phyloP scores from a whole-genome alignment of 177 flowering plant genomes.

The Vitis hybrid region DNA sequence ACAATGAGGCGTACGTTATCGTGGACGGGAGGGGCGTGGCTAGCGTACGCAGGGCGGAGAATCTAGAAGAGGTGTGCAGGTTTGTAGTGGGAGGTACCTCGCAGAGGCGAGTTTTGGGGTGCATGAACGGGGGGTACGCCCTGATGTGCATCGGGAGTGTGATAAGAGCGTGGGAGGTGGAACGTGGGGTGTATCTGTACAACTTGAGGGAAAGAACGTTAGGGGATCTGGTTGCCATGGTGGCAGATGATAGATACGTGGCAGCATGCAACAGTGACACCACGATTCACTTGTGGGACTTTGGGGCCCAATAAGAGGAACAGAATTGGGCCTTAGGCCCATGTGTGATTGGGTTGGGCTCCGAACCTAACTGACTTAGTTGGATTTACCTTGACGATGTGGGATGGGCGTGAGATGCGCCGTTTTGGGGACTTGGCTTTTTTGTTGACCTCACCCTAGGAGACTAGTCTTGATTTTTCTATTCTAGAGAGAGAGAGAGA shows the following conservation, averaged over 20 bases:
- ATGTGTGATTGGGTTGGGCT: no score
- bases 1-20: constrained; percentile 30
- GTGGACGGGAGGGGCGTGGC: constrained; percentile 47
- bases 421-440: no score
- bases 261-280: constrained; percentile 46
- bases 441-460: no score
- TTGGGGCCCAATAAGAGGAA: constrained; percentile 31
- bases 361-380: no score
- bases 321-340: no score
- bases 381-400: no score
- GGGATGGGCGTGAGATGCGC: no score
- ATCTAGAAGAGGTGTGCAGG: constrained; percentile 48
- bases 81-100: constrained; percentile 36
- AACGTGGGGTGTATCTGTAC: constrained; percentile 38
- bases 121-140: constrained; percentile 63
- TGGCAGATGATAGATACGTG: constrained; percentile 57
- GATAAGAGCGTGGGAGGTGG: constrained; percentile 57
- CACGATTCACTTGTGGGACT: constrained; percentile 75
- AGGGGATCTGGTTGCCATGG: constrained; percentile 43
- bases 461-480: no score
- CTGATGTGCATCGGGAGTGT: constrained; percentile 49
- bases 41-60: constrained; percentile 47
- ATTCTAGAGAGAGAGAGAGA: not conserved
- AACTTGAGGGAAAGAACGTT: constrained; percentile 38
- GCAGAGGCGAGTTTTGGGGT: constrained; percentile 39